Conservation (phyloP, 305 asterid species). For the Fraxinus nigra region DNA sequence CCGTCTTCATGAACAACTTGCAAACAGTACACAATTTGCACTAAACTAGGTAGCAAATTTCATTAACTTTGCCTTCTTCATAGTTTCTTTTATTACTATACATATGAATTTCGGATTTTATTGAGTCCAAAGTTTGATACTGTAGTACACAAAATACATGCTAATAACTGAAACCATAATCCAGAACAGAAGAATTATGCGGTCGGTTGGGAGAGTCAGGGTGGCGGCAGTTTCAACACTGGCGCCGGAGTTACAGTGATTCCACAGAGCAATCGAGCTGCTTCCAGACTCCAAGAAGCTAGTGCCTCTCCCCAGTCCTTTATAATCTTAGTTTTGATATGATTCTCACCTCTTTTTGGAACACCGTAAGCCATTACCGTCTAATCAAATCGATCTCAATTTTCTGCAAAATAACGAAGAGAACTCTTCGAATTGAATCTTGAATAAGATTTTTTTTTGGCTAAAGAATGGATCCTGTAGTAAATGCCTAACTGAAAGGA, state of each 20-base stretch:
- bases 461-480: neutral
- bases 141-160: neutral
- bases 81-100: neutral
- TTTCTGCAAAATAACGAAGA: neutral
- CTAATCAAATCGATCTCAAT: neutral
- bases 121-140: neutral
- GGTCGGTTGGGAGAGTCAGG: neutral
- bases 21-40: no score
- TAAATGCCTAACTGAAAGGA: neutral
- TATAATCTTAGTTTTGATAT: neutral
- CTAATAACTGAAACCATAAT: neutral
- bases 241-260: neutral
- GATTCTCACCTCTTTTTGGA: neutral
- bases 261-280: neutral
- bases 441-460: neutral
- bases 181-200: neutral
- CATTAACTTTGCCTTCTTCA: no score
- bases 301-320: neutral
- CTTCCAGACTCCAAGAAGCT: neutral
- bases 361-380: neutral
- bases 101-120: no score
- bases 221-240: neutral
- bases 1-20: no score
- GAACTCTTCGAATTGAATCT: neutral
- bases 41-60: no score